Evolutionary conservation across 495 filamentous ascomycete species (phyloP), one percentile per base, ranked within the genome.

Genomic region (Penicillium turbatum): DNA sequence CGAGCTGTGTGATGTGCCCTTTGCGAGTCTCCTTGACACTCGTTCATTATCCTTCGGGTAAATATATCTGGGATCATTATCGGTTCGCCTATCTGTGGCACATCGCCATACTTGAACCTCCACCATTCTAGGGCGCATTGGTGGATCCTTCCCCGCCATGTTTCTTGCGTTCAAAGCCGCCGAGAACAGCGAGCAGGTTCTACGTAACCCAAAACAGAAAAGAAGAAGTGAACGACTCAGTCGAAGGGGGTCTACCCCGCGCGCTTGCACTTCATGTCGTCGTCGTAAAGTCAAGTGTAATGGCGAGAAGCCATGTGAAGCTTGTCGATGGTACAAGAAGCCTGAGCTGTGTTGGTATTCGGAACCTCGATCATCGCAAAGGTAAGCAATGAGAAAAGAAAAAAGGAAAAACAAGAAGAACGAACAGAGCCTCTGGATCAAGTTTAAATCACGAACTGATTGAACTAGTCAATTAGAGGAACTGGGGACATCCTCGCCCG

Each of bases 261-360:
- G 38, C n/a, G 57, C 58, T 1, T 61, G 58, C 34, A 53, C 42
- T 16, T 61, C 58, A 16, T 66, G 63, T 48, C 63, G 63, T 46
- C 59, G 53, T 16, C 56, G 64, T 2, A 65, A 65, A 38, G 57
- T 67, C 29, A 57, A 58, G 38, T 67, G 64, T 19, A 44, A 61
- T 41, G 62, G 64, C 30, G 54, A 57, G 41, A 57, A 65, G 38
- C 64, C 64, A 0, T 67, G 64, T 51, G 59, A 60, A 37, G 53
- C 59, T n/a, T 67, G 62, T 51, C 57, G 53, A 26, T 66, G 57
- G 60, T 66, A 66, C 34, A 60, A 56, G 36, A 61, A 51, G 34
- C 38, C 60, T 1, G 60, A 62, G n/a, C 34, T 37, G 21, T 60
- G 56, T 42, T 37, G 27, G 19, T 56, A 59, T 36, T 16, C 51